Base-by-base conservation (phyloP, 805 yeast species). In the Metschnikowia henanensis region DNA sequence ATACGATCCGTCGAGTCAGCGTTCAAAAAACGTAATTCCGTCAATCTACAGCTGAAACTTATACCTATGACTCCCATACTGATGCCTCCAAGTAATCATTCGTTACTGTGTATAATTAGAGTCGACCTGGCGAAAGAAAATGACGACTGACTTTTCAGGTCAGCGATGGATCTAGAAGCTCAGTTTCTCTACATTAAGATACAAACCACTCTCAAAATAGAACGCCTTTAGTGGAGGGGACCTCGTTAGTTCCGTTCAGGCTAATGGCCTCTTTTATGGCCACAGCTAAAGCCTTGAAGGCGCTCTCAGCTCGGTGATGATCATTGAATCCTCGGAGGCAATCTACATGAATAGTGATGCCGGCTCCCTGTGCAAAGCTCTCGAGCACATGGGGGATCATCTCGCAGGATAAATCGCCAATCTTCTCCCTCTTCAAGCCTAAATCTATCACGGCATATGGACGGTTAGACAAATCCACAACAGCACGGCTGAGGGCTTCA, bases 341-440 rank as follows among this genome's bases (percentile, higher is more conserved):
- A 66, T 94, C 99, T 28, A 94, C 96, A 60, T 94, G 99, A 59
- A 94, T 60, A 1, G 99, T 94, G 42, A 94, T 77, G 47, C 85
- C 84, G 1, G 97, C 96, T 31, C 87, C 87, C 57, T 86, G 88
- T 3, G 98, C 97, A 72, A 94, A 94, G 56, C 95, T 84, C 65
- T 90, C 96, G 49, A 94, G 62, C 37, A 94, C 91, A 64, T 94
- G 99, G n/a, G 97, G 97, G 51, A 94, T 85, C 99, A 94, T 94
- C 69, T 94, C 99, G 58, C 94, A 81, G 29, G 90, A 80, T 40
- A 94, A 75, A 58, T 87, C 95, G 41, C 99, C 99, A 55, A 94
- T 82, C 62, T 84, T 90, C 63, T 94, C 99, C 52, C 99, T 77
- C 65, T 84, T 86, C 59, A 94, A 76, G 0, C 96, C 97, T 47